Evolutionary conservation across 345 rosid species (phyloP).

Genomic region (Rubroshorea leprosula): DNA sequence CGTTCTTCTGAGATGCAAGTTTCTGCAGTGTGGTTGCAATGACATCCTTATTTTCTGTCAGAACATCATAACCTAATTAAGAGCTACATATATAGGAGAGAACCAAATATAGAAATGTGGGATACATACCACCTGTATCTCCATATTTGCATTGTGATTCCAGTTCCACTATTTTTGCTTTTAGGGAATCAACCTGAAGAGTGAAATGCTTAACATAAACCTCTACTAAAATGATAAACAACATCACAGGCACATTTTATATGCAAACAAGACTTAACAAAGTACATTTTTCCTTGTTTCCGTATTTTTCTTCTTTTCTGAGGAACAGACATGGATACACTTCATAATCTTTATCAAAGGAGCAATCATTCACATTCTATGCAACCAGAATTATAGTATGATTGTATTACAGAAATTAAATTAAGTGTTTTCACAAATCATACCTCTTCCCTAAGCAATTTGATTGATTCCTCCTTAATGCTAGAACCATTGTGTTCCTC

Average conservation of each 20-base stretch:
- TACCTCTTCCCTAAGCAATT: constrained; percentile 65
- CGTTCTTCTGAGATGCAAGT: constrained; percentile 21
- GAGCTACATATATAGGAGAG: neutral
- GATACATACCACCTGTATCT: constrained; percentile 18
- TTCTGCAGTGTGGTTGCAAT: constrained; percentile 21
- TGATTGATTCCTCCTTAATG: constrained; percentile 34
- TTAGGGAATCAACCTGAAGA: constrained; percentile 57
- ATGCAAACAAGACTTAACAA: neutral
- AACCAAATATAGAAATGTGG: constrained; percentile 13
- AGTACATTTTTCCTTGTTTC: neutral
- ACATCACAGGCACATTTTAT: neutral
- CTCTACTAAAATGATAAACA: neutral
- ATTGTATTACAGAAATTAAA: too few species aligned
- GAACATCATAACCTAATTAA: constrained; percentile 16
- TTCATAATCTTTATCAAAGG: neutral
- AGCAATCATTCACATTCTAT: neutral
- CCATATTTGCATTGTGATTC: constrained; percentile 34
- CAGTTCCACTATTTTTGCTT: constrained; percentile 62
- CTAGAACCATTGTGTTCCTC: constrained; percentile 23
- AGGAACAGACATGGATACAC: neutral
- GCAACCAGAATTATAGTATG: neutral
- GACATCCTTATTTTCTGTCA: constrained; percentile 38
- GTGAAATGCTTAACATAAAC: neutral
- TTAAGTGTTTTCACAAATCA: neutral
- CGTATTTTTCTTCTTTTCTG: neutral